A percentile compares a stretch with the other conserved stretches of the same genome.
Conservation (phyloP, 1,284 basidiomycete genomes). For the Fomes fomentarius region DNA sequence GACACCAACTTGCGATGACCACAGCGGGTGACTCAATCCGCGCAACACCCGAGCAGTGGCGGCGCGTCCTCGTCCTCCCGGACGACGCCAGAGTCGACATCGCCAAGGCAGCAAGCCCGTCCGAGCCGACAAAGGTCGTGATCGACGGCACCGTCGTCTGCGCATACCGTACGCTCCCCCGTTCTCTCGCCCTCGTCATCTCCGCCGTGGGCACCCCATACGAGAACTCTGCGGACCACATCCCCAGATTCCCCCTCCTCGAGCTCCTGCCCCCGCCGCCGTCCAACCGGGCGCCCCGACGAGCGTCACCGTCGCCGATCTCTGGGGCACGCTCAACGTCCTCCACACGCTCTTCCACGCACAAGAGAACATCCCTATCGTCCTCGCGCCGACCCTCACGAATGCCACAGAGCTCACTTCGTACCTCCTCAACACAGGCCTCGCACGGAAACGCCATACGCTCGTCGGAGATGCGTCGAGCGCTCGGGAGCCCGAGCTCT, state of each 20-base stretch:
- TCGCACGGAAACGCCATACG: constrained; percentile 23
- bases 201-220: constrained; percentile 36
- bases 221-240: constrained; percentile 33
- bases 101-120: background rate
- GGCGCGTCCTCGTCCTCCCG: constrained; percentile 20
- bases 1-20: constrained; percentile 3
- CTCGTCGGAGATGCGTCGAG: constrained; percentile 23
- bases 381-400: constrained; percentile 25
- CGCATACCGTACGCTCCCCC: constrained; percentile 24
- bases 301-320: constrained; percentile 26
- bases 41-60: background rate
- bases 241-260: constrained; percentile 36
- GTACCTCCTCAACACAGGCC: constrained; percentile 31
- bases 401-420: constrained; percentile 19
- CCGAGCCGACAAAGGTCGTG: constrained; percentile 17
- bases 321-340: constrained; percentile 36
- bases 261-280: constrained; percentile 26
- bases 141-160: constrained; percentile 21
- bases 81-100: constrained; percentile 23
- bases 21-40: constrained; percentile 12
- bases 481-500: constrained; percentile 33
- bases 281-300: constrained; percentile 5
- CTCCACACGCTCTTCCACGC: constrained; percentile 33
- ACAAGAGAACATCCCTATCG: constrained; percentile 37
- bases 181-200: constrained; percentile 27